Evolutionary conservation across 345 rosid species (phyloP).

Genomic region (Brassica rapa): DNA sequence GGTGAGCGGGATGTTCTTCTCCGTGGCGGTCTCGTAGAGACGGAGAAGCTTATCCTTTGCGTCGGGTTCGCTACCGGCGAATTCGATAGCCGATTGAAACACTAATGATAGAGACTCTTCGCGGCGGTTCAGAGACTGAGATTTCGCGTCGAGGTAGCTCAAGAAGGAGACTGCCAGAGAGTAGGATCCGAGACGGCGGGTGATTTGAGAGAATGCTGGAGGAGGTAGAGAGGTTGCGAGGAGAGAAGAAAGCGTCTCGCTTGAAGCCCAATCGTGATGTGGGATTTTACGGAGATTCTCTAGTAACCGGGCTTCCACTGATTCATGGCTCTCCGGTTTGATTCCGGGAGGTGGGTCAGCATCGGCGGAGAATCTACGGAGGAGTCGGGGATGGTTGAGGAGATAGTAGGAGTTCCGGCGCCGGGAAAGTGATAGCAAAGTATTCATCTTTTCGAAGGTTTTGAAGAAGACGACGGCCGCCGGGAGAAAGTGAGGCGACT

Average conservation of each 20-base stretch:
- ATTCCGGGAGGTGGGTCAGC: slow-evolving; percentile 6
- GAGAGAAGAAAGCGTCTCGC: slow-evolving; percentile 48
- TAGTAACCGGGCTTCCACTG: slow-evolving; percentile 41
- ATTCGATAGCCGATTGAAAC: slow-evolving; percentile 59
- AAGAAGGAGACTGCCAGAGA: slow-evolving; percentile 63
- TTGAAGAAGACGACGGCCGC: slow-evolving; percentile 7
- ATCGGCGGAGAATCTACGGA: slow-evolving; percentile 39
- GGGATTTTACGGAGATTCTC: slow-evolving; percentile 53
- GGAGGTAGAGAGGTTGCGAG: slow-evolving; percentile 48
- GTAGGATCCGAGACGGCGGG: slow-evolving; percentile 57
- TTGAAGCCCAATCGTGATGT: slow-evolving; percentile 55
- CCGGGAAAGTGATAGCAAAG: slow-evolving; percentile 31
- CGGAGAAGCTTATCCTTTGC: slow-evolving; percentile 40
- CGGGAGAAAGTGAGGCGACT: not conserved
- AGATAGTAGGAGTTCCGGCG: slow-evolving; percentile 23
- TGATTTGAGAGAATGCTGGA: slow-evolving; percentile 45
- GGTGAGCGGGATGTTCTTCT: slow-evolving; percentile 54
- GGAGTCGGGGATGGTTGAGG: not conserved
- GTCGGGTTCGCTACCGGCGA: slow-evolving; percentile 51
- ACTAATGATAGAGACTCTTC: slow-evolving; percentile 45
- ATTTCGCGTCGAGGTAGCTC: slow-evolving; percentile 43
- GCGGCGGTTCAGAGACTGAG: slow-evolving; percentile 36
- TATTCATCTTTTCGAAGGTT: slow-evolving; percentile 34
- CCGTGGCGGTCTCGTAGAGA: slow-evolving; percentile 54
- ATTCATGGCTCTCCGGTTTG: slow-evolving; percentile 37